Conservation (phyloP, 768 basidiomycete genomes). For the Omphalotus guepiniiformis region DNA sequence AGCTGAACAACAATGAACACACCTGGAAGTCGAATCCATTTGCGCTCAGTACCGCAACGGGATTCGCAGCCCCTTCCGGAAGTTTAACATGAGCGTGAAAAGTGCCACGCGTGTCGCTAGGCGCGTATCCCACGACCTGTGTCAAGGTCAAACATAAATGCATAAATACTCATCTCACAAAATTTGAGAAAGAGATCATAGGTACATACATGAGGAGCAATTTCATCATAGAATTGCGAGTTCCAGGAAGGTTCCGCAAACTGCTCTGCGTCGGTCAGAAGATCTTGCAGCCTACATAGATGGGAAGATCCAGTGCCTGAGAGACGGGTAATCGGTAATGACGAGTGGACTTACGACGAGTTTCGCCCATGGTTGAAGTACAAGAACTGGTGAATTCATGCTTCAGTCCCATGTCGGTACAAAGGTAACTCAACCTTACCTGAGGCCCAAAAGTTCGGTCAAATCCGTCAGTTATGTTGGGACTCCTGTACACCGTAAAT, state of each 20-base stretch:
- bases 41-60: conserved; percentile 19
- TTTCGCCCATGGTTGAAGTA: conserved; percentile 14
- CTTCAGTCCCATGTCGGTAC: background rate
- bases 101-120: conserved; percentile 15
- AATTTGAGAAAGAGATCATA: background rate
- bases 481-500: conserved; percentile 6
- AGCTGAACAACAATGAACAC: background rate
- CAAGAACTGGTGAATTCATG: conserved; percentile 13
- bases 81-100: conserved; percentile 14
- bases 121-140: conserved; percentile 20
- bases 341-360: background rate
- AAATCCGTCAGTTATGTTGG: conserved; percentile 24
- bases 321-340: background rate
- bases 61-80: conserved; percentile 15
- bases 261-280: conserved; percentile 20
- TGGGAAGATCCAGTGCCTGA: background rate
- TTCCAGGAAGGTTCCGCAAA: conserved; percentile 23
- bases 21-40: conserved; percentile 17
- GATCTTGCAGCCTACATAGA: conserved; percentile 7
- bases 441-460: conserved; percentile 25
- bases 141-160: too few relatives aligned
- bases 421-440: background rate
- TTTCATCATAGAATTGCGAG: conserved; percentile 22
- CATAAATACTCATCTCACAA: background rate
- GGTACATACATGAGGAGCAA: conserved; percentile 18